Evolutionary conservation across 2,329 filamentous ascomycete genomes (phyloP).

Genomic region (Endoconidiophora laricicola): DNA sequence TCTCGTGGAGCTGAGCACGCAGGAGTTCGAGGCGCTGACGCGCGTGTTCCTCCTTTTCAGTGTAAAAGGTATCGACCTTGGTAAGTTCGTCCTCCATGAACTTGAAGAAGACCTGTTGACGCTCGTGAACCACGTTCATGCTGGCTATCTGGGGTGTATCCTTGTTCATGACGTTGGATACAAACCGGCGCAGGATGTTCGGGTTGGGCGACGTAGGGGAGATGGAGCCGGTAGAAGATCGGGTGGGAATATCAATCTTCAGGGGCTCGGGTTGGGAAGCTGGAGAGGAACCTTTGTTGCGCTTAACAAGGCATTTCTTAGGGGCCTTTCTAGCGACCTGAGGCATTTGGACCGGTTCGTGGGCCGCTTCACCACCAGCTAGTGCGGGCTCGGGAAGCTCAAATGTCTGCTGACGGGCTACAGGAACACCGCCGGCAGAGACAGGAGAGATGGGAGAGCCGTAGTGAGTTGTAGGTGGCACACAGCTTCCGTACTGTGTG

Average conservation of each 20-base stretch:
- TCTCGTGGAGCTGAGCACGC: conserved; percentile 76
- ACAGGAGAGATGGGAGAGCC: neutral
- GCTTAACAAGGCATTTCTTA: conserved; percentile 6
- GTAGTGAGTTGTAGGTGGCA: conserved; percentile 5
- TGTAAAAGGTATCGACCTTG: conserved; percentile 90
- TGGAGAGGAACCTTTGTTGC: neutral
- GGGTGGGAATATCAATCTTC: neutral
- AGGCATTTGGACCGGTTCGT: conserved; percentile 5
- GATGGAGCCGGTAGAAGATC: too few species aligned
- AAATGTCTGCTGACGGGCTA: conserved; percentile 21
- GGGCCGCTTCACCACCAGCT: conserved; percentile 14
- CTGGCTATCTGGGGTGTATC: conserved; percentile 23
- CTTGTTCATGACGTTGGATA: conserved; percentile 17
- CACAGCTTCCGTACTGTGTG: neutral
- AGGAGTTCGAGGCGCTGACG: conserved; percentile 53
- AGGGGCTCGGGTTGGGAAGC: neutral
- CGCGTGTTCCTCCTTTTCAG: conserved; percentile 72
- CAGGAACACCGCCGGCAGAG: conserved; percentile 9
- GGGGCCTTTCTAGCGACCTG: neutral
- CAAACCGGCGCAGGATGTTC: conserved; percentile 20
- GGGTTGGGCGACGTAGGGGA: conserved; percentile 17
- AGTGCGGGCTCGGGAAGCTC: conserved; percentile 39
- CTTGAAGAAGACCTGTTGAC: conserved; percentile 69
- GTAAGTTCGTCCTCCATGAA: conserved; percentile 71
- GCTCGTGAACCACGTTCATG: conserved; percentile 48